Evolutionary conservation across 176 grass and related monocot genomes (phyloP), one percentile per base, ranked within the genome.

Genomic region (Leersia perrieri): DNA sequence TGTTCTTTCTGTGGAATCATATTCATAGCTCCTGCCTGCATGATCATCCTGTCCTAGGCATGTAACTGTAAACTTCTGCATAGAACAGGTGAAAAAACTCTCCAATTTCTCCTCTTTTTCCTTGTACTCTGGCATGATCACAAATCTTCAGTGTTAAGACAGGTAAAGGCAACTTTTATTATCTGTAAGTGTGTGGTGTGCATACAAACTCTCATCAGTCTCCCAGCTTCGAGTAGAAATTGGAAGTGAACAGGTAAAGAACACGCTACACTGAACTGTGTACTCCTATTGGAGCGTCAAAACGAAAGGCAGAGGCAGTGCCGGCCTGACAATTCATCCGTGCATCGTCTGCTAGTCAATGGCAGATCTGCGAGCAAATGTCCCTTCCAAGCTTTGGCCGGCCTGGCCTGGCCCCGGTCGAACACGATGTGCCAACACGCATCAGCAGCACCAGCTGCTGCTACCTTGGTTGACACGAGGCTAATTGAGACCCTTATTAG

Each of bases 281-380:
- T 0, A 35, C 18, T 41, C 10, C 66, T 72, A 29, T 62, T 15
- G 27, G 33, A 2, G 51, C 9, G 64, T 39, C 23, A 58, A 58
- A 58, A 58, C 53, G 53, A 20, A 58, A 25, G n/a, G 22, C 14
- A 15, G 58, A 31, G 8, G 20, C 42, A 40, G 18, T n/a, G 40
- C 32, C 30, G 0, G 1, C 25, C 61, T 9, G 53, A 23, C 30
- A 13, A 15, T 45, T 34, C n/a, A n/a, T n/a, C 3, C 75, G 22
- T 9, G 67, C 13, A 63, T 27, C 70, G 71, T 70, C 77, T 29
- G 87, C 6, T 34, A 76, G 82, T 64, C 76, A 84, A 80, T 84
- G 81, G 70, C 82, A 58, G 64, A 33, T 57, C 80, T 62, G 82
- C 70, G 9, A 75, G 63, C 70, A 89, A 20, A 74, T 14, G 82